These are phyloP conservation scores for Diaporthe velutina DNA, from an alignment of 2,329 filamentous ascomycete genomes.

Conservation along the genomic window DNA sequence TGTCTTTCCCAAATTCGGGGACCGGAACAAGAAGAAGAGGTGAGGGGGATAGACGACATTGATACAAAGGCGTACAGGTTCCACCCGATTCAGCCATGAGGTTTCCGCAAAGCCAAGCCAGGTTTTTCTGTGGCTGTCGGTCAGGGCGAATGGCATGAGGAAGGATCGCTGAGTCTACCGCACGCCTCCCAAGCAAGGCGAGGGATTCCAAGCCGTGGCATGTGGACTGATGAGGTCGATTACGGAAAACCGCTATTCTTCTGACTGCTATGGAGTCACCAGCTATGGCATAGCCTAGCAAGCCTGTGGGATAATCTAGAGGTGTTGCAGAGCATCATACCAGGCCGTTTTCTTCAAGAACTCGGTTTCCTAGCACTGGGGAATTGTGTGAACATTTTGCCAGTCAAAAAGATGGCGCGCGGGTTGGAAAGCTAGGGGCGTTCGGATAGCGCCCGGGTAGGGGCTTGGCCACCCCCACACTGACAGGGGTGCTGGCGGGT, in stretches of 20 bases:
- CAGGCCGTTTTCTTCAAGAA: not conserved
- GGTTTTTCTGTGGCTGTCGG: not conserved
- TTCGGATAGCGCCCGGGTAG: constrained; percentile 33
- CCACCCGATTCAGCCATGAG: not conserved
- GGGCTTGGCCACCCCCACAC: constrained; percentile 22
- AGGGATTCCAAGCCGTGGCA: not conserved
- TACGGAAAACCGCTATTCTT: not conserved
- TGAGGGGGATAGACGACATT: constrained; percentile 37
- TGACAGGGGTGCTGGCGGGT: constrained; percentile 4
- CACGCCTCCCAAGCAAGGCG: not conserved
- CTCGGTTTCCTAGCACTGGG: not conserved
- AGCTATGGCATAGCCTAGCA: not conserved
- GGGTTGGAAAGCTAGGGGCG: constrained; percentile 25
- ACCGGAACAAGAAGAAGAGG: constrained; percentile 62
- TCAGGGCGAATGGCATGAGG: not conserved
- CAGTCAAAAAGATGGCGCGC: constrained; percentile 14
- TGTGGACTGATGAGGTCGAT: not conserved
- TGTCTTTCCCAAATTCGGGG: constrained; percentile 71
- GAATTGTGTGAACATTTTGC: constrained; percentile 2
- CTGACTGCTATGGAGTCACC: not conserved
- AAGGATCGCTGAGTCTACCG: not conserved
- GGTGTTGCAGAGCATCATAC: not conserved
- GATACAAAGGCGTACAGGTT: not conserved
- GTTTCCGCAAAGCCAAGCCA: not conserved
- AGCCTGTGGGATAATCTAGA: not conserved